Percentiles rank a stretch among this genome's conserved stretches.
Conservation (phyloP, 768 basidiomycete genomes). For the Botryobasidium botryosum region DNA sequence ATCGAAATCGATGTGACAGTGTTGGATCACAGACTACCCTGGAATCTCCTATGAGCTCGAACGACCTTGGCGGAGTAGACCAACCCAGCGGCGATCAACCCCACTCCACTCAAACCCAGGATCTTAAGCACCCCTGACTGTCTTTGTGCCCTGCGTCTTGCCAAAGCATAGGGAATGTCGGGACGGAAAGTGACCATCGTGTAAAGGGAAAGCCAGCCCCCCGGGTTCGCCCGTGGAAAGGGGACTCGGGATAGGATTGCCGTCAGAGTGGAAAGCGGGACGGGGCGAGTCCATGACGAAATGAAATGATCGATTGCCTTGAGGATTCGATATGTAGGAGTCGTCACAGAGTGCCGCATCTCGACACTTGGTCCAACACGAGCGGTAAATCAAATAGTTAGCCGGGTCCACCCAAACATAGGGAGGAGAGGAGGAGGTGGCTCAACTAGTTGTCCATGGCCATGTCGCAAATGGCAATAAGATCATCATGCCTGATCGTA, state of each 20-base stretch:
- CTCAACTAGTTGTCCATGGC: conserved; percentile 97
- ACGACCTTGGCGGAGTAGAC: no score
- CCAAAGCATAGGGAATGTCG: conserved; percentile 81
- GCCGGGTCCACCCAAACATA: conserved; percentile 11
- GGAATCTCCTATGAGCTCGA: no score
- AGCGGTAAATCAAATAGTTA: background rate
- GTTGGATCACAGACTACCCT: no score
- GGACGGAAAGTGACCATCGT: conserved; percentile 97
- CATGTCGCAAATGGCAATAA: conserved; percentile 77
- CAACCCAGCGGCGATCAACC: conserved; percentile 15
- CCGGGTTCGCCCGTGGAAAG: conserved; percentile 36
- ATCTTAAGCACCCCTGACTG: conserved; percentile 48
- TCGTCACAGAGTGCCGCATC: conserved; percentile 87
- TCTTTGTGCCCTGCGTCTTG: conserved; percentile 44
- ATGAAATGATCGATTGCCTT: conserved; percentile 60
- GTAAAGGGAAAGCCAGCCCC: conserved; percentile 85
- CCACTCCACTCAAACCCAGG: conserved; percentile 27
- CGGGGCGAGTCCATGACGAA: conserved; percentile 15
- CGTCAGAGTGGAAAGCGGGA: conserved; percentile 34
- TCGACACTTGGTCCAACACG: conserved; percentile 41
- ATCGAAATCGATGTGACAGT: no score
- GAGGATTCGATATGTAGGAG: conserved; percentile 57
- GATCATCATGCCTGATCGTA: conserved; percentile 65
- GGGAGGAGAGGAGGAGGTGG: conserved; percentile 17
- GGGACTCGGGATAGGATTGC: conserved; percentile 25